Percentiles rank a stretch among this genome's conserved stretches.
Evolutionary conservation across 805 yeast species (phyloP).

Genomic region (Myxozyma kluyveri): DNA sequence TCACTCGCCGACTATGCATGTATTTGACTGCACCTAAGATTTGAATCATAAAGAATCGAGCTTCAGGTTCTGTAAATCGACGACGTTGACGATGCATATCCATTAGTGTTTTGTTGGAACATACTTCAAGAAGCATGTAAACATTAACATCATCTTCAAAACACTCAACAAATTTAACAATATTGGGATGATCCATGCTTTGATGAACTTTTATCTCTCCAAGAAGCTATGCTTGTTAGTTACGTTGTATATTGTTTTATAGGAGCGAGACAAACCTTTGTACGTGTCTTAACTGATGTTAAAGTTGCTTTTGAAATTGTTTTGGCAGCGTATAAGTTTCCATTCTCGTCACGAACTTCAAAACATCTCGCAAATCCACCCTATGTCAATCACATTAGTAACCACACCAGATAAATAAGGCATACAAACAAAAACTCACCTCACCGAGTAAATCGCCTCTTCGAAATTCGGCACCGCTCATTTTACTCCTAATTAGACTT

Average conservation of each 20-base stretch:
- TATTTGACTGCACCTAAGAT: constrained; percentile 91
- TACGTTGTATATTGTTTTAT: not conserved
- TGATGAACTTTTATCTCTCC: constrained; percentile 96
- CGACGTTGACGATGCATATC: constrained; percentile 84
- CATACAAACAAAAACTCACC: constrained; percentile 25
- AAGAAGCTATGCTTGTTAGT: constrained; percentile 51
- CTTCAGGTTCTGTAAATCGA: constrained; percentile 86
- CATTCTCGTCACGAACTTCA: constrained; percentile 88
- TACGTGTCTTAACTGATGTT: constrained; percentile 82
- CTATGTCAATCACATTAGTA: constrained; percentile 4
- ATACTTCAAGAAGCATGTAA: constrained; percentile 87
- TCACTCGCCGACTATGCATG: constrained; percentile 86
- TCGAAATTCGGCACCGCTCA: constrained; percentile 82
- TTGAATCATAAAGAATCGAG: constrained; percentile 83
- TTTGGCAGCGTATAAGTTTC: constrained; percentile 89
- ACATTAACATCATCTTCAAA: constrained; percentile 96
- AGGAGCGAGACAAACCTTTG: constrained; percentile 36
- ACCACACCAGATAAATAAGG: not conserved
- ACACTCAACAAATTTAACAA: constrained; percentile 91
- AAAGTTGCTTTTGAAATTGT: constrained; percentile 96
- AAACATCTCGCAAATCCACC: constrained; percentile 99
- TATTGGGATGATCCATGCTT: constrained; percentile 79
- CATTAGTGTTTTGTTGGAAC: constrained; percentile 93
- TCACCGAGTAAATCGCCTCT: constrained; percentile 91
- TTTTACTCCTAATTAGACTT: constrained; percentile 72